Evolutionary conservation across 352 stramenopile genomes (phyloP).

Genomic region (Phytopythium montanum): DNA sequence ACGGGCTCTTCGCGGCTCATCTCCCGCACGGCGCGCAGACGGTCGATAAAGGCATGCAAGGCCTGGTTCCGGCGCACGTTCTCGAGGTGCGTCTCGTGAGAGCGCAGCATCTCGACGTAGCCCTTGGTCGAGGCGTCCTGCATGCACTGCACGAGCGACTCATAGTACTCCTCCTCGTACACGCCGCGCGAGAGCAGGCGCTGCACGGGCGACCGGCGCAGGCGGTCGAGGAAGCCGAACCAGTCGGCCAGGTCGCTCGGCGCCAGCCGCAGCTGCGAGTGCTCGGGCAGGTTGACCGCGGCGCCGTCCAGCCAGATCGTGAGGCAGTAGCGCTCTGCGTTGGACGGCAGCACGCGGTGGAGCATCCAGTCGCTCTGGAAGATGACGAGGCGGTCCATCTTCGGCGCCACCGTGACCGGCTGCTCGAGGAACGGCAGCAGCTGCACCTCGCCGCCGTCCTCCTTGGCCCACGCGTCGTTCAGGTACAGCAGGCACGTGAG

Average conservation of each 20-base stretch:
- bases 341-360: slow-evolving; percentile 58
- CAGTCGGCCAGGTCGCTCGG: slow-evolving; percentile 57
- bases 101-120: slow-evolving; percentile 58
- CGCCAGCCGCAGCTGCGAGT: slow-evolving; percentile 62
- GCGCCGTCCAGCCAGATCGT: slow-evolving; percentile 63
- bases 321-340: slow-evolving; percentile 51
- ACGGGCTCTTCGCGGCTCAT: slow-evolving; percentile 35
- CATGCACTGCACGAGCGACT: slow-evolving; percentile 75
- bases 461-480: slow-evolving; percentile 62
- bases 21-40: slow-evolving; percentile 40
- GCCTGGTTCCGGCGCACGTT: slow-evolving; percentile 42
- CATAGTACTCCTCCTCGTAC: slow-evolving; percentile 71
- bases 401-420: slow-evolving; percentile 53
- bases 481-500: slow-evolving; percentile 81
- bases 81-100: slow-evolving; percentile 58
- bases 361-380: slow-evolving; percentile 74
- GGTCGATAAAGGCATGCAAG: slow-evolving; percentile 44
- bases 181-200: slow-evolving; percentile 70
- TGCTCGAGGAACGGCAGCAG: slow-evolving; percentile 67
- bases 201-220: slow-evolving; percentile 60
- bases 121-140: slow-evolving; percentile 38
- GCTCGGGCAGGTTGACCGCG: slow-evolving; percentile 45
- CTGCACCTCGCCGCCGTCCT: slow-evolving; percentile 71
- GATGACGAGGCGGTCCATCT: slow-evolving; percentile 70
- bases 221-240: slow-evolving; percentile 56